Conservation (phyloP, 441 rosid genomes). For the Gossypium laxum region DNA sequence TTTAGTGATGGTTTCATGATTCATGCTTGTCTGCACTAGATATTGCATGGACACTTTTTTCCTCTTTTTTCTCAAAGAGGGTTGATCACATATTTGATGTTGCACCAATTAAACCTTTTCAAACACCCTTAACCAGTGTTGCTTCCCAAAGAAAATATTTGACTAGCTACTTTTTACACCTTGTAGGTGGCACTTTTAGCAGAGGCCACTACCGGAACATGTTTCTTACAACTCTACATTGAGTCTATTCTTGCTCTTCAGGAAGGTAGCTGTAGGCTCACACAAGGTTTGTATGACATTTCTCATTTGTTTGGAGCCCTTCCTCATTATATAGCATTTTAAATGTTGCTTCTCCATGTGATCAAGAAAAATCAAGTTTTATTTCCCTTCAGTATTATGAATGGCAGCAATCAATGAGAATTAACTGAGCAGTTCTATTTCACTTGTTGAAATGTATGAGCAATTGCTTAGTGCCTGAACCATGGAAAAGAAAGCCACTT, state of each 20-base stretch:
- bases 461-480: not conserved
- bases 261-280: conserved; percentile 50
- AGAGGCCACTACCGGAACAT: conserved; percentile 75
- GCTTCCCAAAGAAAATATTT: not conserved
- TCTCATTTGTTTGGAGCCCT: not conserved
- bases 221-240: conserved; percentile 75
- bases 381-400: not conserved
- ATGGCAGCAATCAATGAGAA: not conserved
- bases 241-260: conserved; percentile 82
- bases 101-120: conserved; percentile 3
- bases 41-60: not conserved
- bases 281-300: conserved; percentile 45
- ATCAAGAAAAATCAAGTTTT: not conserved
- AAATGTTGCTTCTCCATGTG: not conserved
- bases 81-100: not conserved
- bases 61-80: not conserved
- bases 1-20: not conserved
- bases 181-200: conserved; percentile 86
- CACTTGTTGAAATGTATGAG: not conserved
- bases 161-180: conserved; percentile 8
- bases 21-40: not conserved
- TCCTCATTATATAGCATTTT: not conserved
- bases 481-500: conserved; percentile 7
- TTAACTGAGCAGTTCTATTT: not conserved
- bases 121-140: not conserved